Percentiles rank a stretch among this genome's conserved stretches.
phyloP scores from a whole-genome alignment of 1,284 basidiomycete species.

The Naganishia sp. region DNA sequence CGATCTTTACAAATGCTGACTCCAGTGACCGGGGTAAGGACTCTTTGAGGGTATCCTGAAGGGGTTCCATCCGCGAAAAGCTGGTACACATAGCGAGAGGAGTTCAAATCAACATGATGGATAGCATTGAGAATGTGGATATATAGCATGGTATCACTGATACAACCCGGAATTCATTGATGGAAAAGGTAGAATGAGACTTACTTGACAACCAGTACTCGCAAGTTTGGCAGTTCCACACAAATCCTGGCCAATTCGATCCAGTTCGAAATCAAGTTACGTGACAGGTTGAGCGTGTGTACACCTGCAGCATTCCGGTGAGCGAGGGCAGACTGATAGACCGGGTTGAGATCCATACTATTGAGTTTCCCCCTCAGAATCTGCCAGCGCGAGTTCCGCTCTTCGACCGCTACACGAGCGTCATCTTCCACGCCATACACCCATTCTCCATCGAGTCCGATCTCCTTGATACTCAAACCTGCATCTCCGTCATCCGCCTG shows the following conservation, averaged over 20 bases:
- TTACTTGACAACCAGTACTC: constrained; percentile 75
- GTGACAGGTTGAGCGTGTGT: constrained; percentile 76
- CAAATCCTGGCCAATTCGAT: constrained; percentile 67
- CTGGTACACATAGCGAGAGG: constrained; percentile 35
- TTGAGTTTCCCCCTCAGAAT: constrained; percentile 17
- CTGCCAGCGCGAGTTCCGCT: constrained; percentile 56
- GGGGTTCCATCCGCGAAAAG: constrained; percentile 62
- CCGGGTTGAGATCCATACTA: background rate
- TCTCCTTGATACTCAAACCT: constrained; percentile 69
- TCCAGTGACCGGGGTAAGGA: constrained; percentile 40
- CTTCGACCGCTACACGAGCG: constrained; percentile 60
- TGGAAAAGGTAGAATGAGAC: constrained; percentile 34
- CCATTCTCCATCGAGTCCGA: constrained; percentile 72
- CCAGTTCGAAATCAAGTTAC: constrained; percentile 75
- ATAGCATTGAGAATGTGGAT: constrained; percentile 9
- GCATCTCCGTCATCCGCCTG: constrained; percentile 42
- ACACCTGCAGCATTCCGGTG: constrained; percentile 60
- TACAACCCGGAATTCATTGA: constrained; percentile 14
- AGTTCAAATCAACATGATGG: constrained; percentile 19
- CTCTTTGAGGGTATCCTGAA: constrained; percentile 53
- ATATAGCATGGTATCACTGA: background rate
- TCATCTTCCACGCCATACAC: constrained; percentile 70
- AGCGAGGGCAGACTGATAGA: background rate
- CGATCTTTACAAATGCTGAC: constrained; percentile 61
- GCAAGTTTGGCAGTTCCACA: constrained; percentile 64